Base-by-base conservation (phyloP, 1,284 basidiomycete species). In the Cystobasidiaceae sp. region DNA sequence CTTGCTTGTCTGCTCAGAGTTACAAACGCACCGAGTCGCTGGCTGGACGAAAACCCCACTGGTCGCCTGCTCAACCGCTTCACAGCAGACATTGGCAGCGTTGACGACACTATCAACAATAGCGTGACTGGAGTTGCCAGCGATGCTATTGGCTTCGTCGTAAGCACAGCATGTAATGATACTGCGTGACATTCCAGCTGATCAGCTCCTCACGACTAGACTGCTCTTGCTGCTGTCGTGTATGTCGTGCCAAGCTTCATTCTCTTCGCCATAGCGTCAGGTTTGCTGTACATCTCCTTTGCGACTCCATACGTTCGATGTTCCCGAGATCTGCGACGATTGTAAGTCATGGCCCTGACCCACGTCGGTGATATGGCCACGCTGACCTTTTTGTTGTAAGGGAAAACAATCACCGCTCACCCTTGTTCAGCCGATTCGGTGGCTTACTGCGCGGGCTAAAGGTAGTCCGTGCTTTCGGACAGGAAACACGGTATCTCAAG, bases 51-150 rank as follows among this genome's bases (percentile, higher is more conserved):
- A 51, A 87, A 85, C 9, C 86, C 86, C 5, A 69, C 69, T 8
- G 71, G 71, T 48, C 34, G 67, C 30, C 88, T 89, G 69, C 80
- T 89, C 59, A 89, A 89, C 73, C 82, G 88, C 25, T 90, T 90
- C 77, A 87, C 86, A 1, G 81, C 85, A 79, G 89, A 92, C 74
- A 82, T 90, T 44, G 86, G 89, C 64, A 84, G 82, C 6, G 82
- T 88, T 44, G 86, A 89, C 71, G 79, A 81, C 15, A 81, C 82
- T 0, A 77, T 88, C 1, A 82, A 86, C 70, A 56, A 64, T 17
- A 49, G 37, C 17, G 69, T 72, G 39, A 67, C 69, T 1, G 52
- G 41, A 7, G 61, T 64, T 9, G 23, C 27, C 27, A 55, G 46
- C 41, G 51, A 55, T 19, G 27, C 32, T 45, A 64, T 64, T 19